Conservation (phyloP, 2,329 filamentous ascomycete genomes). For the Trichophyton mentagrophytes region DNA sequence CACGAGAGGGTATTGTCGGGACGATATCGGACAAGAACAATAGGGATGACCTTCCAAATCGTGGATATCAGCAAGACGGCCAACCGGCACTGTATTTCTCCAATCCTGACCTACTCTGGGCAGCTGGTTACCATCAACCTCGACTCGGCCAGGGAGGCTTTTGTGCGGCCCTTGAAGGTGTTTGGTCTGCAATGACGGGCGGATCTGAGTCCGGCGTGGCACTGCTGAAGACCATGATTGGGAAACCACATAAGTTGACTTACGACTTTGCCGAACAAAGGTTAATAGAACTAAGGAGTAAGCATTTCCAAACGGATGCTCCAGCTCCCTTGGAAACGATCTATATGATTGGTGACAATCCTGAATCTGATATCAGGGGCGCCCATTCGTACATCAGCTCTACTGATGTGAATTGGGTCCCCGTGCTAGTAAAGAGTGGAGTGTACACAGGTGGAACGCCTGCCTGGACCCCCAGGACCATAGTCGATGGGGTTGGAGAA, state of each 20-base stretch:
- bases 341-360: conserved; percentile 91
- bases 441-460: conserved; percentile 54
- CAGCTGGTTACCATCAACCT: conserved; percentile 68
- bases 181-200: conserved; percentile 62
- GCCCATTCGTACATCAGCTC: conserved; percentile 62
- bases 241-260: conserved; percentile 67
- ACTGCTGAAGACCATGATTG: conserved; percentile 56
- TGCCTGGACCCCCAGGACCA: conserved; percentile 47
- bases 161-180: conserved; percentile 63
- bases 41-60: conserved; percentile 49
- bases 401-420: conserved; percentile 60
- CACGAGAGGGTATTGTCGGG: conserved; percentile 63
- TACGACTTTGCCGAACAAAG: conserved; percentile 74
- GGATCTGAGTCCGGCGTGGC: conserved; percentile 41
- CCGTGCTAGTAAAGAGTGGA: conserved; percentile 66
- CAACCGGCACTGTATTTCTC: conserved; percentile 78
- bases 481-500: conserved; percentile 61
- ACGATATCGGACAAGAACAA: conserved; percentile 66
- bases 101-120: conserved; percentile 85
- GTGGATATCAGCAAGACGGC: conserved; percentile 68
- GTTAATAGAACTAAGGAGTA: conserved; percentile 48
- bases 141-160: conserved; percentile 89
- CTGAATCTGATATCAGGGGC: conserved; percentile 78
- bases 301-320: conserved; percentile 30
- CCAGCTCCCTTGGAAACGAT: conserved; percentile 51